A percentile compares a stretch with the other conserved stretches of the same genome.
Evolutionary conservation across 257 asterid species (phyloP).

Genomic region (Scutellaria barbata): DNA sequence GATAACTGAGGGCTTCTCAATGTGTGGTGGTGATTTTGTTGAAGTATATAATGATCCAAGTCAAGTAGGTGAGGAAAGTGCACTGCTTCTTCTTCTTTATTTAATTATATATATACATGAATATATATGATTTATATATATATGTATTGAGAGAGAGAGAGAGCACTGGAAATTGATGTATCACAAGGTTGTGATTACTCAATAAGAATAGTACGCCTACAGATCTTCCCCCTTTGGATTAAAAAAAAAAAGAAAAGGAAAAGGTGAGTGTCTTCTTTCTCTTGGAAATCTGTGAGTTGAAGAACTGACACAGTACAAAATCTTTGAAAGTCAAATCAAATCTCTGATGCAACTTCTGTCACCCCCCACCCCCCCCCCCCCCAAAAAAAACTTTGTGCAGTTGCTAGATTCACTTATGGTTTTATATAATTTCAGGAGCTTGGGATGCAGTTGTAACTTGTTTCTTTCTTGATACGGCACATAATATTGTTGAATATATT

Average conservation of each 20-base stretch:
- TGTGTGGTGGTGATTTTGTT: constrained; percentile 99
- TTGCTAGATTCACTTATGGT: constrained; percentile 17
- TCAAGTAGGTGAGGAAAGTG: constrained; percentile 71
- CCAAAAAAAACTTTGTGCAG: constrained; percentile 7
- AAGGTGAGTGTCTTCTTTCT: neutral
- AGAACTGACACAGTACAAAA: constrained; percentile 10
- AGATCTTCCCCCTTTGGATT: neutral
- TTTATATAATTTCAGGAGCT: constrained; percentile 60
- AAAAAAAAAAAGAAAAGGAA: neutral
- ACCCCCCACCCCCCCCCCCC: no score
- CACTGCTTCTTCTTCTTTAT: constrained; percentile 18
- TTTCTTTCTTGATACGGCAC: constrained; percentile 98
- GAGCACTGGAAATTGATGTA: no score
- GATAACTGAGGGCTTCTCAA: constrained; percentile 93
- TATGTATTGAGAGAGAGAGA: neutral
- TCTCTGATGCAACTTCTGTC: constrained; percentile 21
- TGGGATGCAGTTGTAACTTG: constrained; percentile 99
- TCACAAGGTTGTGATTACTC: no score
- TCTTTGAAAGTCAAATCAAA: constrained; percentile 1
- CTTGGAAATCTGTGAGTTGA: constrained; percentile 13
- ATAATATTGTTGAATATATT: constrained; percentile 88
- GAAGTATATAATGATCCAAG: constrained; percentile 91
- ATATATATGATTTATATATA: neutral
- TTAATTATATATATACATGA: no score
- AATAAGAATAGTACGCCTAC: neutral